Evolutionary conservation across 1,284 basidiomycete genomes (phyloP).

Genomic region (Pseudozyma sp.): DNA sequence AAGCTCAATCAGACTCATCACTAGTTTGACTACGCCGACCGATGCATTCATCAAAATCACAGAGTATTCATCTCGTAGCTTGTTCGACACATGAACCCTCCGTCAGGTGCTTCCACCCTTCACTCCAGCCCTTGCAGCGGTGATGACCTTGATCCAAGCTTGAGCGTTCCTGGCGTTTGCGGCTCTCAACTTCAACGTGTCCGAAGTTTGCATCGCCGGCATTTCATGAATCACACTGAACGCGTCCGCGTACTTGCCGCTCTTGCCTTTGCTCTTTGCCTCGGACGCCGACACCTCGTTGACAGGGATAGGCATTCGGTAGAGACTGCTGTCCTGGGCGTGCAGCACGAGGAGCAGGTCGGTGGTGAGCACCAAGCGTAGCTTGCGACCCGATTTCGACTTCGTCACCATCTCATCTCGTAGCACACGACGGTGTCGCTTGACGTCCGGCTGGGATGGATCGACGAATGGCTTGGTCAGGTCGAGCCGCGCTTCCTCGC

Average conservation of each 20-base stretch:
- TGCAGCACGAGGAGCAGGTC: conserved; percentile 66
- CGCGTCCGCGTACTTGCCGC: conserved; percentile 19
- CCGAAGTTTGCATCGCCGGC: conserved; percentile 8
- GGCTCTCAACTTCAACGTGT: conserved; percentile 37
- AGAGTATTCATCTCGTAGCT: no score
- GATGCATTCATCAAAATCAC: no score
- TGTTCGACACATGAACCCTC: no score
- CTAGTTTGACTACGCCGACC: no score
- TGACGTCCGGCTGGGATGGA: conserved; percentile 73
- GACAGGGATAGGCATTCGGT: conserved; percentile 57
- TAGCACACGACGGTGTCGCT: conserved; percentile 74
- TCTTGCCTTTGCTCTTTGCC: conserved; percentile 16
- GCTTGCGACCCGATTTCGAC: conserved; percentile 82
- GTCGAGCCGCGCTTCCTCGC: conserved; percentile 71
- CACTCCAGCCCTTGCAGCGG: background rate
- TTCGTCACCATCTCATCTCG: conserved; percentile 84
- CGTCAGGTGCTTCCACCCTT: background rate
- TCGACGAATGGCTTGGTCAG: conserved; percentile 85
- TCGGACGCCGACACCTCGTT: conserved; percentile 43
- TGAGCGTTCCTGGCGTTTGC: conserved; percentile 13
- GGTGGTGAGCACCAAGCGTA: conserved; percentile 72
- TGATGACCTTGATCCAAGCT: conserved; percentile 33
- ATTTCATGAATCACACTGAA: conserved; percentile 28
- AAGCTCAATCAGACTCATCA: no score
- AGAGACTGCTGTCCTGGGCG: conserved; percentile 38